phyloP scores from a whole-genome alignment of 2,329 filamentous ascomycete species.

The Camillea tinctor region DNA sequence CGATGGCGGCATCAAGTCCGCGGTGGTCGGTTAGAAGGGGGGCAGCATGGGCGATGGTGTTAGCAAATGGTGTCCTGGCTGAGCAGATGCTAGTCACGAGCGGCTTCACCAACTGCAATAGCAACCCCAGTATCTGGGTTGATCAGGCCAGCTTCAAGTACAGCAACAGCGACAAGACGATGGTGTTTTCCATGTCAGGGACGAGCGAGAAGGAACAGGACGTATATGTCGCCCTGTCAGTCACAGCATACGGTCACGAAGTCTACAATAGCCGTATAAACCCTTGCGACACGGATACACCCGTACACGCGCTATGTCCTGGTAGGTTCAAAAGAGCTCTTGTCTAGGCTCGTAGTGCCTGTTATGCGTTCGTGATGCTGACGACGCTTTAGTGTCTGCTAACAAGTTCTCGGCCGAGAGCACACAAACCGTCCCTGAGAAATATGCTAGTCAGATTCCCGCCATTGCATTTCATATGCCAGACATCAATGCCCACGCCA shows the following conservation, averaged over 20 bases:
- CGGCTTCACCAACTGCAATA: slow-evolving; percentile 74
- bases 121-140: slow-evolving; percentile 61
- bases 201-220: slow-evolving; percentile 73
- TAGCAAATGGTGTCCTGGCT: slow-evolving; percentile 54
- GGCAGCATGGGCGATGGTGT: slow-evolving; percentile 36
- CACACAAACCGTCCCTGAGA: slow-evolving; percentile 65
- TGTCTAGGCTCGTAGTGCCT: background rate
- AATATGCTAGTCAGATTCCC: slow-evolving; percentile 75
- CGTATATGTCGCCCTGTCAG: slow-evolving; percentile 71
- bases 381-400: slow-evolving; percentile 58
- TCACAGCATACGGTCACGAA: slow-evolving; percentile 79
- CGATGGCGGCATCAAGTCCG: slow-evolving; percentile 28
- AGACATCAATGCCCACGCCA: slow-evolving; percentile 84
- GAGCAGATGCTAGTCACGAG: slow-evolving; percentile 74
- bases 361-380: slow-evolving; percentile 13
- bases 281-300: slow-evolving; percentile 69
- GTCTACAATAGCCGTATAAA: slow-evolving; percentile 81
- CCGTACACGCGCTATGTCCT: slow-evolving; percentile 76
- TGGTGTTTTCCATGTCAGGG: slow-evolving; percentile 81
- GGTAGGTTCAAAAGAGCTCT: slow-evolving; percentile 48
- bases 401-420: slow-evolving; percentile 74
- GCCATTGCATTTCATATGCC: slow-evolving; percentile 87
- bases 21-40: slow-evolving; percentile 29
- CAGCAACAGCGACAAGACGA: slow-evolving; percentile 68
- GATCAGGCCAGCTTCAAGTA: slow-evolving; percentile 76